Conservation (phyloP, 805 yeast genomes). For the Saccharomycopsis fibuligera region DNA sequence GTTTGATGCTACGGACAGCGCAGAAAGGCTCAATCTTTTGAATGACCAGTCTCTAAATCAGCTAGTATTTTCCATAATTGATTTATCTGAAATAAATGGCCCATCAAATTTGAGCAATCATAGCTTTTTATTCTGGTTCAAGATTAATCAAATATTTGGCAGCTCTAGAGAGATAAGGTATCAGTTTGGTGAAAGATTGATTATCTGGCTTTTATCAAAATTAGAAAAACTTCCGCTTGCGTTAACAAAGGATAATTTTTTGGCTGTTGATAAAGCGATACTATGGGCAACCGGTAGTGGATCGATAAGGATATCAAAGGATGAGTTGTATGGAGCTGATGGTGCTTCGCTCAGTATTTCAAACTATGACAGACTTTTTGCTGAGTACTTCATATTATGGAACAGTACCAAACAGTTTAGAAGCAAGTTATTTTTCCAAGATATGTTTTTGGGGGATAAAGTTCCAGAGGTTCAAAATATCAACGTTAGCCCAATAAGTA, state of each 20-base stretch:
- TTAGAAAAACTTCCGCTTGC: conserved; percentile 32
- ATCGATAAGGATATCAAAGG: neutral
- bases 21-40: conserved; percentile 6
- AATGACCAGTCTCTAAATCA: conserved; percentile 31
- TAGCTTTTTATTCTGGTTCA: conserved; percentile 50
- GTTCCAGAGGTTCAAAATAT: too few species aligned
- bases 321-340: conserved; percentile 7
- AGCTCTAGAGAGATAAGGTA: conserved; percentile 29
- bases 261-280: conserved; percentile 1
- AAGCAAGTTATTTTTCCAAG: neutral
- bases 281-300: conserved; percentile 4
- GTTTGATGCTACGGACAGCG: neutral
- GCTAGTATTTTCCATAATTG: conserved; percentile 44
- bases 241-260: conserved; percentile 8
- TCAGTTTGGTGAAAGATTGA: conserved; percentile 30
- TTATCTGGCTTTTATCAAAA: conserved; percentile 47
- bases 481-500: too few species aligned
- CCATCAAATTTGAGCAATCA: conserved; percentile 44
- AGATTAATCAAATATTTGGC: conserved; percentile 32
- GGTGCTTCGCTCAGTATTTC: neutral
- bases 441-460: too few species aligned
- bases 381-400: conserved; percentile 8
- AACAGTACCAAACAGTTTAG: neutral
- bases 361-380: conserved; percentile 2
- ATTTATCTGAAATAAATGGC: conserved; percentile 54